Evolutionary conservation across 192 early-diverging fungal genomes (phyloP).

Genomic region (Mortierella claussenii): DNA sequence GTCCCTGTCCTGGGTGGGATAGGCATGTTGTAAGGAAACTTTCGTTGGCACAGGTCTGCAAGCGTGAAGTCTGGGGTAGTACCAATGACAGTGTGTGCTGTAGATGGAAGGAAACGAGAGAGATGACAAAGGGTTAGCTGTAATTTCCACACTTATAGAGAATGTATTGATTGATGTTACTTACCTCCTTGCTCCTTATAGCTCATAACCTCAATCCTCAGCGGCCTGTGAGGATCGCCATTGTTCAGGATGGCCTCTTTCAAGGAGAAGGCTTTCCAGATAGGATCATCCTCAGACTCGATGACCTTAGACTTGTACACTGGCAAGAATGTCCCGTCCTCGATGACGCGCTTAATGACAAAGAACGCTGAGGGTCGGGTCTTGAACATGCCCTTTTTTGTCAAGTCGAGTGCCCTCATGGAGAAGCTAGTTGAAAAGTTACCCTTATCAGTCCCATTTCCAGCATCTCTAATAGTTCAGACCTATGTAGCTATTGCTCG

Average conservation of each 20-base stretch:
- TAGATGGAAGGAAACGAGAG: slow-evolving; percentile 2
- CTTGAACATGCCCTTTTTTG: slow-evolving; percentile 43
- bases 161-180: not conserved
- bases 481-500: no score
- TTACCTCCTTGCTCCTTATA: slow-evolving; percentile 42
- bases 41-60: slow-evolving; percentile 23
- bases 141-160: not conserved
- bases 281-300: slow-evolving; percentile 12
- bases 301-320: slow-evolving; percentile 37
- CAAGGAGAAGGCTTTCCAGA: slow-evolving; percentile 37
- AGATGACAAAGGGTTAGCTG: not conserved
- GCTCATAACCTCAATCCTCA: slow-evolving; percentile 41
- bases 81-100: slow-evolving; percentile 24
- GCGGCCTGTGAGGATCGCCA: slow-evolving; percentile 33
- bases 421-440: slow-evolving; percentile 28
- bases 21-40: slow-evolving; percentile 20
- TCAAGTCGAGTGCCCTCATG: slow-evolving; percentile 48
- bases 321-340: slow-evolving; percentile 44
- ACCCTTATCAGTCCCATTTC: no score
- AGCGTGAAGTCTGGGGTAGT: slow-evolving; percentile 16
- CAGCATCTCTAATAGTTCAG: no score
- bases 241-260: slow-evolving; percentile 43
- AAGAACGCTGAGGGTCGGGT: slow-evolving; percentile 37
- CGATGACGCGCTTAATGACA: slow-evolving; percentile 51
- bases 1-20: slow-evolving; percentile 33